Conservation (phyloP, 164 flowering plant genomes). For the Vitis riparia region DNA sequence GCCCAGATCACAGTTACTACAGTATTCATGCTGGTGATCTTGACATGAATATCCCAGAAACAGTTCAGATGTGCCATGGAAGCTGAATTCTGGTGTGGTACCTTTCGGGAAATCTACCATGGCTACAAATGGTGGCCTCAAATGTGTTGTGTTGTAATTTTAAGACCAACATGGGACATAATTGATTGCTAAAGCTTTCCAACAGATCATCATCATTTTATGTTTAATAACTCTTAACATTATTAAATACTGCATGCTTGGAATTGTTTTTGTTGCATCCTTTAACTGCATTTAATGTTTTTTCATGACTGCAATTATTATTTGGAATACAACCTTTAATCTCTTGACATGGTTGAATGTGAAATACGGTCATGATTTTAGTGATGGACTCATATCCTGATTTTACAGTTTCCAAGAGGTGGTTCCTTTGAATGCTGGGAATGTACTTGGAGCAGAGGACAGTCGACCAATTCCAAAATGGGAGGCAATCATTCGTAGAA, state of each 20-base stretch:
- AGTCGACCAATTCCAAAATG: conserved; percentile 80
- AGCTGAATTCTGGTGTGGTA: background rate
- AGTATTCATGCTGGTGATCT: background rate
- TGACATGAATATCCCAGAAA: background rate
- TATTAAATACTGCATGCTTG: too few relatives aligned
- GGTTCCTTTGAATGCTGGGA: conserved; percentile 66
- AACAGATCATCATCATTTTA: background rate
- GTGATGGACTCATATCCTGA: background rate
- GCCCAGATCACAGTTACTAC: background rate
- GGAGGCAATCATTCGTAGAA: conserved; percentile 84
- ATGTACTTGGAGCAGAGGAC: conserved; percentile 68
- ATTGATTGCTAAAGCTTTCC: background rate
- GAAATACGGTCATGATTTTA: background rate
- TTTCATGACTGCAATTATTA: too few relatives aligned
- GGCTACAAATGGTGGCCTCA: background rate
- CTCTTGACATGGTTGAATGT: background rate
- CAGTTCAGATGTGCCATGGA: background rate
- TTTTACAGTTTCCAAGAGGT: conserved; percentile 76
- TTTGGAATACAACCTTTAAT: background rate
- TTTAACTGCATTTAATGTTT: too few relatives aligned
- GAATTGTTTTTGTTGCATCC: too few relatives aligned
- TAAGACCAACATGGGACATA: background rate
- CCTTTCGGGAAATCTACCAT: too few relatives aligned
- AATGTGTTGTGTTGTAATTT: background rate
- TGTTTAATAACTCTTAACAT: too few relatives aligned